These are phyloP conservation scores for Avena insularis DNA, from an alignment of 176 grass and related monocot genomes.

Conservation along the genomic window DNA sequence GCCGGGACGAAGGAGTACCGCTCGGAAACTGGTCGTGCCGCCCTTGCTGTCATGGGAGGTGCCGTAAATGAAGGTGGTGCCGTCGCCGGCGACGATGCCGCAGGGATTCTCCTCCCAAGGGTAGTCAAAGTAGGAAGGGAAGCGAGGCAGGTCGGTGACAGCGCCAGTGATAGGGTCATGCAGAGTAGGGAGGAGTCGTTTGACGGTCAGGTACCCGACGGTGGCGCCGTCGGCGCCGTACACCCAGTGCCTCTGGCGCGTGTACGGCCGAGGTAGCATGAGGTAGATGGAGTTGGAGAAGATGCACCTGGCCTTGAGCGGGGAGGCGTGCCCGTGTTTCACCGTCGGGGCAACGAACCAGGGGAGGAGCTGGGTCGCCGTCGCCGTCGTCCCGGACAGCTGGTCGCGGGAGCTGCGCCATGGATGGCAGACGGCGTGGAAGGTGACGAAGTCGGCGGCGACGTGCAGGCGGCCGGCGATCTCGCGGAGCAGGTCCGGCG, in stretches of 20 bases:
- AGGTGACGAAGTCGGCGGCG: background rate
- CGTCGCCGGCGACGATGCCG: too few relatives aligned
- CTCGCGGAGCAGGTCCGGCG: background rate
- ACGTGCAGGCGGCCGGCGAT: background rate
- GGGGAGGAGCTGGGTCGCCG: background rate
- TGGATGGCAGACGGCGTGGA: background rate
- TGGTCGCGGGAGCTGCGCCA: background rate
- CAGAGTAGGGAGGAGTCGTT: background rate
- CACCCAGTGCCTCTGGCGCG: background rate
- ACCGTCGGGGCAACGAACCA: background rate
- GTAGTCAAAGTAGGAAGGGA: too few relatives aligned
- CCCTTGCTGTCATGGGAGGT: too few relatives aligned
- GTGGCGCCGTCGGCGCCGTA: conserved; percentile 3
- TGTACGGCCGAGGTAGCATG: background rate
- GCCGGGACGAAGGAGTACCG: background rate
- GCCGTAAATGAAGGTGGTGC: too few relatives aligned
- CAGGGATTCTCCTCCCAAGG: too few relatives aligned
- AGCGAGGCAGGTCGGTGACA: background rate
- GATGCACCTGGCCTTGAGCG: background rate
- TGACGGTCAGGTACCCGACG: background rate
- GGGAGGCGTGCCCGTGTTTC: background rate
- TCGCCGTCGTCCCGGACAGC: too few relatives aligned
- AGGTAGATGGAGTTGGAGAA: background rate
- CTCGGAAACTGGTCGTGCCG: too few relatives aligned
- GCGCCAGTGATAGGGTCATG: background rate